Conservation (phyloP, 1,284 basidiomycete genomes). For the Boletus sp. region DNA sequence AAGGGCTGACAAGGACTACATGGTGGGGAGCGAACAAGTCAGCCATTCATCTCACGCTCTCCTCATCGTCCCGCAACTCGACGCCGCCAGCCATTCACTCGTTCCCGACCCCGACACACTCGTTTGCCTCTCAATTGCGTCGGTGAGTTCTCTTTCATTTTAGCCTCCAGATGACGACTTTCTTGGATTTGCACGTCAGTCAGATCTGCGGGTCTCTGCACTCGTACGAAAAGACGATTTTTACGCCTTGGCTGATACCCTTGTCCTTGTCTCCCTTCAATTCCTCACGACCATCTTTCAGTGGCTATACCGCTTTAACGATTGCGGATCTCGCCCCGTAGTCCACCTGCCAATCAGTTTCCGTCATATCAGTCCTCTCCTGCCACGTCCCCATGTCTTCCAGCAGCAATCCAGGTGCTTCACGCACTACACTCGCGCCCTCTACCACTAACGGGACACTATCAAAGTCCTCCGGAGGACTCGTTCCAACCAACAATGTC, state of each 20-base stretch:
- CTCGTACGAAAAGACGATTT: constrained; percentile 39
- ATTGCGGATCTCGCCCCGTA: neutral
- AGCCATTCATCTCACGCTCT: constrained; percentile 19
- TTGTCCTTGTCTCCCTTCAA: neutral
- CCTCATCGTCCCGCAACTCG: neutral
- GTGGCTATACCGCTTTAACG: neutral
- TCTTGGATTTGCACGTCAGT: constrained; percentile 55
- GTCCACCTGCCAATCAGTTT: neutral
- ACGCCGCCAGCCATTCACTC: neutral
- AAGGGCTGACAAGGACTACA: neutral
- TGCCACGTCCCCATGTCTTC: constrained; percentile 17
- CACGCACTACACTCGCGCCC: constrained; percentile 25
- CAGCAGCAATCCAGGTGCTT: constrained; percentile 33
- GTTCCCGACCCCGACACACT: neutral
- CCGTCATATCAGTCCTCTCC: neutral
- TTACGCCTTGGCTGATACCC: constrained; percentile 36
- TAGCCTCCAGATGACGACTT: constrained; percentile 34
- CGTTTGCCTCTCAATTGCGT: neutral
- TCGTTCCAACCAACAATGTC: constrained; percentile 79
- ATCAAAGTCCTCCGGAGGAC: constrained; percentile 37
- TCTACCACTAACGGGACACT: constrained; percentile 42
- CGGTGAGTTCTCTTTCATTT: constrained; percentile 23
- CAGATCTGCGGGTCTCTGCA: constrained; percentile 34
- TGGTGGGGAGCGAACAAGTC: constrained; percentile 16
- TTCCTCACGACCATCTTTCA: constrained; percentile 12